Percentiles rank a stretch among this genome's conserved stretches.
Conservation (phyloP, 768 basidiomycete species). For the Chalciporus sphaerocephalus region DNA sequence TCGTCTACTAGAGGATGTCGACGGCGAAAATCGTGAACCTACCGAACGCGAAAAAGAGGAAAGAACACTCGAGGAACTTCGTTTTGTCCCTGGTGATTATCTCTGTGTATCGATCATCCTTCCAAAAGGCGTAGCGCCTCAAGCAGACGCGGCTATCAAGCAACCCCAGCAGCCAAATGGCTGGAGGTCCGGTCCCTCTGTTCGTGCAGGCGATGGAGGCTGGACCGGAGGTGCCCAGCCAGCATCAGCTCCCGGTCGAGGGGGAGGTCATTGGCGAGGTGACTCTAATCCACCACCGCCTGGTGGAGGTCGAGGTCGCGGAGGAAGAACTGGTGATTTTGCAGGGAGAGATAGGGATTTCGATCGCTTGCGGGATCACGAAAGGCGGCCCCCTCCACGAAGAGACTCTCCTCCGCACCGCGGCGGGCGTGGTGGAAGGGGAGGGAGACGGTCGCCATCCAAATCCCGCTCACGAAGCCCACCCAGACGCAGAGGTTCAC, state of each 20-base stretch:
- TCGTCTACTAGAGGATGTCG: conserved; percentile 52
- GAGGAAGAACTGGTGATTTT: conserved; percentile 35
- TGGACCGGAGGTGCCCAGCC: conserved; percentile 43
- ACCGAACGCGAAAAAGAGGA: conserved; percentile 55
- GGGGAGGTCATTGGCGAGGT: conserved; percentile 75
- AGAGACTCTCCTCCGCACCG: conserved; percentile 46
- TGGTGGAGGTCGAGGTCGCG: conserved; percentile 40
- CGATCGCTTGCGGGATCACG: conserved; percentile 38
- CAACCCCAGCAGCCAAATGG: conserved; percentile 35
- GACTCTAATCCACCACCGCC: conserved; percentile 50
- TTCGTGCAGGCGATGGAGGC: conserved; percentile 42
- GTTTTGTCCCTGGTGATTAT: conserved; percentile 79
- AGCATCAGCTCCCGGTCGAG: conserved; percentile 38
- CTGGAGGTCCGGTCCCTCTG: conserved; percentile 34
- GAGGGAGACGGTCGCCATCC: conserved; percentile 37
- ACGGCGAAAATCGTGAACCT: conserved; percentile 28
- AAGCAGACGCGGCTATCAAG: conserved; percentile 42
- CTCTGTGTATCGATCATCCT: conserved; percentile 70
- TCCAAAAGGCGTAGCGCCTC: conserved; percentile 56
- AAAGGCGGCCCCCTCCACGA: conserved; percentile 51
- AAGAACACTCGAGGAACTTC: conserved; percentile 71
- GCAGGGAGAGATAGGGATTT: conserved; percentile 35
- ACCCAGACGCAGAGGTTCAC: conserved; percentile 33
- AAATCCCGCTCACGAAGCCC: conserved; percentile 41
- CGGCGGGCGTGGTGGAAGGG: conserved; percentile 42